Evolutionary conservation across 2,329 filamentous ascomycete genomes (phyloP), one percentile per base, ranked within the genome.

Genomic region (Stylonectria norvegica): DNA sequence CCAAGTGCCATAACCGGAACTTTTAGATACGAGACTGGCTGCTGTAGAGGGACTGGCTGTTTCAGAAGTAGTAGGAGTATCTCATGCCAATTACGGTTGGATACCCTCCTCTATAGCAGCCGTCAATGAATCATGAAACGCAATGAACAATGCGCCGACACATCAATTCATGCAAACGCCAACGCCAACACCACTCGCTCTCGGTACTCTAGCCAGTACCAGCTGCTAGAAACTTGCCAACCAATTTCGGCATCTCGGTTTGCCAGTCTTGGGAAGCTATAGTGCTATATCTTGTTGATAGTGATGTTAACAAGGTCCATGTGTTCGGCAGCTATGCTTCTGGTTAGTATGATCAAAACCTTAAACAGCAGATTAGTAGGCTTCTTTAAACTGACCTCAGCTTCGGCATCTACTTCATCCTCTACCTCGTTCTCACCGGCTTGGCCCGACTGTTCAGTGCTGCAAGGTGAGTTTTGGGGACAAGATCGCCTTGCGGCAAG

Each of bases 221-320:
- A 15, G 27, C 27, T 30, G 27, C 27, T 8, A 30, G 27, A 15
- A 30, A 30, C 27, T 30, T 30, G 9, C 27, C 27, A 6, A 30
- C 27, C 27, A 30, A 30, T 10, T 30, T 30, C 15, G 27, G 27
- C 27, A 30, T 30, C 8, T 30, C 27, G 27, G 9, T 30, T 30
- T 30, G 27, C 27, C 27, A 9, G 27, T 30, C 9, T 30, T 30
- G 8, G 9, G 27, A 30, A 30, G 27, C 27, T 10, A 30, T 15
- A 10, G 27, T 15, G 27, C 14, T 9, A 15, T 30, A 30, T 30
- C 27, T 30, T 30, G 27, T 15, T 10, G 27, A 30, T 10, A 30
- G 27, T 30, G 27, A 30, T 30, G 27, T 30, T 15, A 30, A 15
- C 14, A 30, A 30, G 27, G 27, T 30, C 27, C 27, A 30, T 30